Base-by-base conservation (phyloP, 345 rosid genomes). In the Heritiera littoralis region DNA sequence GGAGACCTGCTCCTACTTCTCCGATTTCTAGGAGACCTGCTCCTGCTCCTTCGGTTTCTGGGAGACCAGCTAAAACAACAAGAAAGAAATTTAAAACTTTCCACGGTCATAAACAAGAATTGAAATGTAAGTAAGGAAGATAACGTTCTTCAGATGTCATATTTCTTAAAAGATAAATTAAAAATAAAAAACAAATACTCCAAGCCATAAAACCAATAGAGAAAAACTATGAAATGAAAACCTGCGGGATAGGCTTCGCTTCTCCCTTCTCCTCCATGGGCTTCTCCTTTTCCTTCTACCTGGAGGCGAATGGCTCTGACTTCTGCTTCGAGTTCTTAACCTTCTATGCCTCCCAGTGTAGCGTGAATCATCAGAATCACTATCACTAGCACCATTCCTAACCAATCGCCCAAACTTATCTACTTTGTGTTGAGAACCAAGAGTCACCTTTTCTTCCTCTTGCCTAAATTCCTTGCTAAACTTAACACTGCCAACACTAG, bases 391-490 rank as follows among this genome's bases (percentile, higher is more conserved):
- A 83, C 84, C 89, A 78, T 91, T 79, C 77, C 87, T 85, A 66
- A 85, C 76, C 80, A 88, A 78, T 79, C 94, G 87, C 74, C 94
- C 92, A 86, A 88, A 91, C 77, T 84, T 79, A 81, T 91, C 92
- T 55, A 88, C 85, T 82, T 86, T 86, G 20, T 17, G 77, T n/a
- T 81, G 72, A 86, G 80, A 67, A 80, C 78, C 76, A 63, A 77
- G 68, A n/a, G 67, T 81, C 70, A 68, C 13, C 49, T 69, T 75
- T 80, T 83, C 76, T 63, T 78, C 83, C 45, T 66, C 81, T 73
- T 75, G 81, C 23, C 66, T 77, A 35, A 46, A 56, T 45, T 80
- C 85, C 78, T 87, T 84, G 59, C 78, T 78, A 54, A 72, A 43
- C 75, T 77, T 82, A 63, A 77, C 59, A 78, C 45, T 77, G n/a